These are phyloP conservation scores for Ophiognomonia clavigignenti-juglandacearum DNA, from an alignment of 2,329 filamentous ascomycete genomes.

Conservation along the genomic window DNA sequence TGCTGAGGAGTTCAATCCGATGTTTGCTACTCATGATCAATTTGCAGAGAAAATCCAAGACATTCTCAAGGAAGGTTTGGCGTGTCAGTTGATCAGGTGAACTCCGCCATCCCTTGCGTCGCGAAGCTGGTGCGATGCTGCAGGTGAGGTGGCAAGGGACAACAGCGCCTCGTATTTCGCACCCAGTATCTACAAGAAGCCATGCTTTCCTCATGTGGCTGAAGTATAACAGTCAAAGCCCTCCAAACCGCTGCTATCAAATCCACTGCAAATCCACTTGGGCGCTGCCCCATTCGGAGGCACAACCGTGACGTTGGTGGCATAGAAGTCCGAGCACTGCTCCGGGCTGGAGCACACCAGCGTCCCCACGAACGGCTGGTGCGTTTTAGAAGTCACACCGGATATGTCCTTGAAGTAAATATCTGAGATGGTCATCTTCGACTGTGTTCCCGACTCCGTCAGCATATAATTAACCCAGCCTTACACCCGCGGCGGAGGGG, in stretches of 20 bases:
- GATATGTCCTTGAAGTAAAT: conserved; percentile 2
- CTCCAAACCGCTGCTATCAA: conserved; percentile 2
- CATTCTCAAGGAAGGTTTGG: too few species aligned
- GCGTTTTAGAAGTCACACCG: neutral
- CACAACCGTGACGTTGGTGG: conserved; percentile 1
- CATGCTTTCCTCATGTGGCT: neutral
- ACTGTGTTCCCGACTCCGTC: neutral
- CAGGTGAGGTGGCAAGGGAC: too few species aligned
- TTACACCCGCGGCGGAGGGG: neutral
- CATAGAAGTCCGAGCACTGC: conserved; percentile 7
- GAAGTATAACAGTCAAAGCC: conserved; percentile 4
- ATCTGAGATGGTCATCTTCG: conserved; percentile 6
- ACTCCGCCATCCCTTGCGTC: too few species aligned
- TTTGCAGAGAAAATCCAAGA: too few species aligned
- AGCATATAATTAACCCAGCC: neutral
- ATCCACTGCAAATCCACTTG: conserved; percentile 5
- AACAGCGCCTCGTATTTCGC: too few species aligned
- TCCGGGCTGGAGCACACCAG: neutral
- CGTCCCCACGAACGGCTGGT: conserved; percentile 2
- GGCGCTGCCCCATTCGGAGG: conserved; percentile 3
- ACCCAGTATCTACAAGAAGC: too few species aligned
- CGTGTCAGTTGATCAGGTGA: too few species aligned
- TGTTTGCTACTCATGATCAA: too few species aligned
- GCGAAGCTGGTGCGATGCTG: too few species aligned
- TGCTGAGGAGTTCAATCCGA: too few species aligned